These are phyloP conservation scores for Colletotrichum acutatum DNA, from an alignment of 2,329 filamentous ascomycete species.

Conservation along the genomic window DNA sequence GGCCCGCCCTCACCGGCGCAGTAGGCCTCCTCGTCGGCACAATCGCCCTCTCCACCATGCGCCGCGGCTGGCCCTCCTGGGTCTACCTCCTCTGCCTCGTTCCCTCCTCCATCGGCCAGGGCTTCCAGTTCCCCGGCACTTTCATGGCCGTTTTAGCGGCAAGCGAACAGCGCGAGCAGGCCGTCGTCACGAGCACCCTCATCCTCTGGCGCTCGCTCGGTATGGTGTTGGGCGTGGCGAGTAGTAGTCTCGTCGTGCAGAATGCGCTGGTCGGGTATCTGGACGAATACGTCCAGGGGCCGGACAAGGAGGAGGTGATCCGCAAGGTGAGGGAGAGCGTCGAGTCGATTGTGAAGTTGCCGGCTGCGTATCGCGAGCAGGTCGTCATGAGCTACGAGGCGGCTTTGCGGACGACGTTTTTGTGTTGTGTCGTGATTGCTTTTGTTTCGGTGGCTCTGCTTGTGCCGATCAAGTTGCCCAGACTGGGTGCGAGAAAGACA, in stretches of 20 bases:
- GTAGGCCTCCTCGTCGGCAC: slow-evolving; percentile 61
- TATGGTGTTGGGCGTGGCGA: slow-evolving; percentile 77
- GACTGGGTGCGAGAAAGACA: slow-evolving; percentile 57
- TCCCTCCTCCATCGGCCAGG: slow-evolving; percentile 67
- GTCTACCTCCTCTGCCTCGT: slow-evolving; percentile 68
- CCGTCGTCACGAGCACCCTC: slow-evolving; percentile 76
- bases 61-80: slow-evolving; percentile 60
- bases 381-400: slow-evolving; percentile 66
- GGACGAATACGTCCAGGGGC: slow-evolving; percentile 65
- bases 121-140: slow-evolving; percentile 72
- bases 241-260: slow-evolving; percentile 78
- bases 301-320: slow-evolving; percentile 67
- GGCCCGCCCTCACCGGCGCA: slow-evolving; percentile 65
- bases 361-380: slow-evolving; percentile 59
- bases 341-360: slow-evolving; percentile 60
- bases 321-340: slow-evolving; percentile 64
- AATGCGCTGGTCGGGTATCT: slow-evolving; percentile 74
- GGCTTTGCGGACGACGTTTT: slow-evolving; percentile 59
- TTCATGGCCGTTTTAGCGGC: slow-evolving; percentile 73
- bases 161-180: slow-evolving; percentile 70
- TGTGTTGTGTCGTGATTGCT: slow-evolving; percentile 57
- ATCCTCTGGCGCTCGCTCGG: slow-evolving; percentile 79
- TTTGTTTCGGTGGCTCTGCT: slow-evolving; percentile 59
- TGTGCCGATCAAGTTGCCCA: slow-evolving; percentile 64
- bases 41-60: slow-evolving; percentile 59